Base-by-base conservation (phyloP, 208 protist species). In the Trypanosomatidae sp. region DNA sequence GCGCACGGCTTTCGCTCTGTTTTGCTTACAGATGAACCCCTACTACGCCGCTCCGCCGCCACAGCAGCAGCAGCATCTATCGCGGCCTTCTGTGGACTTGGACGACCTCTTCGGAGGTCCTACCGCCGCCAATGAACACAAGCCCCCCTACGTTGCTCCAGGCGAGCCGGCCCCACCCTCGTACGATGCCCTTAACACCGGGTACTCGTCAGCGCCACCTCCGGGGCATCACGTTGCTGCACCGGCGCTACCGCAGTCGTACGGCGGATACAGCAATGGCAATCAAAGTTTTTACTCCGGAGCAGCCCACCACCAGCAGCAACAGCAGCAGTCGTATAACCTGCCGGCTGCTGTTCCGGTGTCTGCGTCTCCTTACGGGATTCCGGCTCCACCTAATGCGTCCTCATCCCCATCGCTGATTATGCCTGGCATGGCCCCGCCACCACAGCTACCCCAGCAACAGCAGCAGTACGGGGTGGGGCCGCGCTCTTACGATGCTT, bases 91-190 rank as follows among this genome's bases (percentile, higher is more conserved):
- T 5, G 77, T 90, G 28, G 78, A 91, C 67, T 64, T 95, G 59
- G 90, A 95, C 66, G 87, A 91, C 47, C 80, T 95, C n/a, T 95
- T 95, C 69, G 90, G 87, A 47, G 75, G 74, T 19, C 69, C 81
- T 19, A 58, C 76, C 62, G 43, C 73, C 69, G 25, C 73, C 55
- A 68, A 52, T 75, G 25, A 25, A 8, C 62, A 53, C 2, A 68
- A 52, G 62, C 62, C 44, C 9, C 13, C 15, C 17, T 33, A 53
- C 66, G 9, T 33, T 1, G 19, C 19, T 69, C 17, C 46, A 69
- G 33, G 28, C 28, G 66, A 69, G 10, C 56, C 78, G 19, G 66
- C 69, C 53, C 74, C 79, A 58, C 81, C 75, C 68, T 66, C 70
- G 44, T 75, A 74, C 43, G 69, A 74, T n/a, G 46, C 68, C 43